These are phyloP conservation scores for Chlamydomonas applanata DNA, from an alignment of 139 green algal species.

Conservation along the genomic window DNA sequence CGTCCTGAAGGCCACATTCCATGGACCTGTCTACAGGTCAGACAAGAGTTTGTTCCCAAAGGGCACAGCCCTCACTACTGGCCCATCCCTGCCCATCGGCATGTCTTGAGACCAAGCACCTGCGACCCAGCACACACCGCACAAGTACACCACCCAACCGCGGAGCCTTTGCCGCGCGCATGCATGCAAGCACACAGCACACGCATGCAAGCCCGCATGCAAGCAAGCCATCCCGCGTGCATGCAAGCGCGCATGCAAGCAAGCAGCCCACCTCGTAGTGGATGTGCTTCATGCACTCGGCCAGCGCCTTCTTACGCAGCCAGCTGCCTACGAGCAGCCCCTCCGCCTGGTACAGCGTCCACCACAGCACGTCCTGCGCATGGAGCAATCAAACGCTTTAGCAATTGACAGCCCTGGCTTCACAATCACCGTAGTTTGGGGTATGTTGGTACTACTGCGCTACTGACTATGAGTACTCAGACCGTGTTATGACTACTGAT, in stretches of 20 bases:
- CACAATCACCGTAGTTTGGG: too few relatives aligned
- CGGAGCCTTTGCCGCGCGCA: too few relatives aligned
- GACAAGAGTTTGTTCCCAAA: neutral
- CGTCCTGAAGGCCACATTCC: slow-evolving; percentile 69
- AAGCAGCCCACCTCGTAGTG: slow-evolving; percentile 83
- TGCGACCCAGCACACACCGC: too few relatives aligned
- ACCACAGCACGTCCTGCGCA: slow-evolving; percentile 89
- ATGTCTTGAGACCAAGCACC: too few relatives aligned
- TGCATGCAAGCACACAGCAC: too few relatives aligned
- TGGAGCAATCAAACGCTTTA: slow-evolving; percentile 6
- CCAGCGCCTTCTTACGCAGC: slow-evolving; percentile 73
- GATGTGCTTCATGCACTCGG: slow-evolving; percentile 88
- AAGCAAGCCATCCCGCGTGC: neutral
- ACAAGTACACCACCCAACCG: too few relatives aligned
- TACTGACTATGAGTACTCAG: too few relatives aligned
- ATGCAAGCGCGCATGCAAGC: neutral
- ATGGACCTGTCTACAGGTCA: neutral
- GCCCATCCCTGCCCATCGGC: too few relatives aligned
- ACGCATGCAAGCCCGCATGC: too few relatives aligned
- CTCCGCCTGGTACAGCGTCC: slow-evolving; percentile 77
- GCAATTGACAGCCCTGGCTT: too few relatives aligned
- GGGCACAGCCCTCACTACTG: neutral
- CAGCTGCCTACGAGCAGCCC: slow-evolving; percentile 66
- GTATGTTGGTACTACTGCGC: too few relatives aligned
- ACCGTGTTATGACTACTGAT: too few relatives aligned